A percentile compares a stretch with the other conserved stretches of the same genome.
phyloP scores from a whole-genome alignment of 306 rosid species.

The Cucumis melo region DNA sequence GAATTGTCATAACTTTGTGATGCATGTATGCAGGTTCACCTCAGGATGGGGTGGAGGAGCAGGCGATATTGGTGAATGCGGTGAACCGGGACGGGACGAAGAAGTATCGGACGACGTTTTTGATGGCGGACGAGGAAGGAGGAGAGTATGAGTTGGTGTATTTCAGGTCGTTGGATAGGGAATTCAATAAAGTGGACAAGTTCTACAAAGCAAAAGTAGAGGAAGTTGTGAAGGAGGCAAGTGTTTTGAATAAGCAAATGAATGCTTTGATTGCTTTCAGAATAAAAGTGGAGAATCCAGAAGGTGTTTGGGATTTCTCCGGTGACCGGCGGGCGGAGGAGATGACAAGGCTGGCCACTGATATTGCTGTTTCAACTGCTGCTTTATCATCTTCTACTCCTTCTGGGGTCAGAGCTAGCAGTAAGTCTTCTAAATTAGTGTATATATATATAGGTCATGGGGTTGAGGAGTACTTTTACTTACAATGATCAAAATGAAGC shows the following conservation, averaged over 20 bases:
- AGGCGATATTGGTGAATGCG: neutral
- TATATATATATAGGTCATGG: no score
- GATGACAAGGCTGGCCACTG: neutral
- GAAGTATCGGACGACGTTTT: conserved; percentile 33
- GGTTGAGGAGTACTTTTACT: neutral
- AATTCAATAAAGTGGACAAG: conserved; percentile 48
- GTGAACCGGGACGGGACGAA: conserved; percentile 5
- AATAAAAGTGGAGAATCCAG: conserved; percentile 49
- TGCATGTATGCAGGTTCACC: neutral
- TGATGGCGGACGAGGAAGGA: conserved; percentile 44
- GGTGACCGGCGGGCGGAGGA: neutral
- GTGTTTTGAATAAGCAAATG: conserved; percentile 48
- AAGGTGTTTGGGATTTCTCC: neutral
- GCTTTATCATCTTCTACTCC: conserved; percentile 5
- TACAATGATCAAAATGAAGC: neutral
- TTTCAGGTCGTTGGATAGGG: conserved; percentile 38
- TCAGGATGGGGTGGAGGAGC: neutral
- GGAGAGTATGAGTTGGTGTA: conserved; percentile 43
- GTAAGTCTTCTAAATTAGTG: no score
- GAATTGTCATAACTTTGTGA: no score
- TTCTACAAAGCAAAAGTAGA: conserved; percentile 36
- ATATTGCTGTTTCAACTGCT: neutral
- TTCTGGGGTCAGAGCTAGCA: neutral
- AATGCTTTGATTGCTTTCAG: conserved; percentile 57
- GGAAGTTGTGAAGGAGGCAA: conserved; percentile 52